Base-by-base conservation (phyloP, 1,284 basidiomycete genomes). In the Xerocomus amazonicus region DNA sequence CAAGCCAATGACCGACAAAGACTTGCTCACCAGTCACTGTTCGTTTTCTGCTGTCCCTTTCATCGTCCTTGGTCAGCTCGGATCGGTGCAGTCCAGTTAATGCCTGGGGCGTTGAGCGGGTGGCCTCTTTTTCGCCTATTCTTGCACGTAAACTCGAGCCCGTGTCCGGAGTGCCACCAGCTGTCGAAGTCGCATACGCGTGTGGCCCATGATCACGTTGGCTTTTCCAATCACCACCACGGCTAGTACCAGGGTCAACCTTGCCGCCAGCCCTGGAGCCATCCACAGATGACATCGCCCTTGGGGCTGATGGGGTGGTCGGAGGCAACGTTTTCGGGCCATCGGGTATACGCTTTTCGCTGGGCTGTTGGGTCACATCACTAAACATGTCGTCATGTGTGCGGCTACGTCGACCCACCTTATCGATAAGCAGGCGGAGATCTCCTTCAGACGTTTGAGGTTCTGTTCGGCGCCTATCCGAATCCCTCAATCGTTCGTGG, bases 11-110 rank as follows among this genome's bases (percentile, higher is more conserved):
- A 17, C 26, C 4, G 17, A 37, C 8, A 4, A 16, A 12, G 16
- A 27, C 38, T 42, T 16, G 68, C 78, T 57, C 69, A 87, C 86
- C 87, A 63, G 83, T 78, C 37, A 74, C 65, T 6, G 82, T 81
- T 48, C 87, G 77, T 68, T 90, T 90, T 59, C 84, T 75, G 51
- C 68, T 76, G 53, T 86, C 84, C 43, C 79, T 76, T 27, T 86
- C 84, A 19, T 87, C 83, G n/a, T 81, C 78, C 66, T 67, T 72
- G 63, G 53, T 59, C 19, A 60, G 26, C 16, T 80, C 77, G 26
- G 60, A 59, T 43, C 77, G 73, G 56, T 76, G 64, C 14, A 70
- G 62, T 47, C 65, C 67, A 5, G 69, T 62, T 10, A 73, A 70
- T 39, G 68, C 70, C 45, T 73, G 73, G 13, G 73, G 64, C 59